phyloP scores from a whole-genome alignment of 2,329 filamentous ascomycete genomes.

The Ascochyta koolunga region DNA sequence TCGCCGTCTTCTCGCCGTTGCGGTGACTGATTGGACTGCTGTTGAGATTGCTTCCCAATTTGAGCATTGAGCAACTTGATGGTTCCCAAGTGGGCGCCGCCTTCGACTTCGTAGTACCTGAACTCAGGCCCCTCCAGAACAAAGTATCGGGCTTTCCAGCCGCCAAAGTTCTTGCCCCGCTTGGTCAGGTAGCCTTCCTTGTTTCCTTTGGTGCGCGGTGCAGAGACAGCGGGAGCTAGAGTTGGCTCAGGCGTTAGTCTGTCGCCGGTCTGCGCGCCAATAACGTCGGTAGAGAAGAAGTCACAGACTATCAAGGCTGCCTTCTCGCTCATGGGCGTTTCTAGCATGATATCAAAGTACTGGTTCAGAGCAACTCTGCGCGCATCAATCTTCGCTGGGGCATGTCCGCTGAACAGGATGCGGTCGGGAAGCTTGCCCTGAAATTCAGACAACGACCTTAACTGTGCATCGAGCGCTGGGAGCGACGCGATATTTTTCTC shows the following conservation, averaged over 20 bases:
- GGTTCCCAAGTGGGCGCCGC: slow-evolving; percentile 86
- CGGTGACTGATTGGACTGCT: slow-evolving; percentile 64
- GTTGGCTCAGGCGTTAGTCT: slow-evolving; percentile 63
- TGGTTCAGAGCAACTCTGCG: slow-evolving; percentile 78
- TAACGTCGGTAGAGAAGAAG: slow-evolving; percentile 76
- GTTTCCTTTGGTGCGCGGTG: slow-evolving; percentile 63
- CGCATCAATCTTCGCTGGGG: slow-evolving; percentile 90
- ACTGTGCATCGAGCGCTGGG: slow-evolving; percentile 77
- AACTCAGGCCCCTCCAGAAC: slow-evolving; percentile 73
- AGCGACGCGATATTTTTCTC: slow-evolving; percentile 90
- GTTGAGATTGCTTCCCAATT: slow-evolving; percentile 88
- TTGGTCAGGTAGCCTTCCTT: slow-evolving; percentile 95
- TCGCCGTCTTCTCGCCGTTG: slow-evolving; percentile 72
- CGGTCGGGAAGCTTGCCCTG: slow-evolving; percentile 81
- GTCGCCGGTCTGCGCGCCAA: slow-evolving; percentile 62
- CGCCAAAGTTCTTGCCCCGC: slow-evolving; percentile 96
- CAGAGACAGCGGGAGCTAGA: slow-evolving; percentile 52
- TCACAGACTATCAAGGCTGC: slow-evolving; percentile 83
- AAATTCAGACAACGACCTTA: slow-evolving; percentile 77
- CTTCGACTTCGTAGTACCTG: slow-evolving; percentile 90
- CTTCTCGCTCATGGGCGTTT: slow-evolving; percentile 78
- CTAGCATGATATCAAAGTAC: slow-evolving; percentile 85
- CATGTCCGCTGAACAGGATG: slow-evolving; percentile 86
- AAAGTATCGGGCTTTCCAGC: slow-evolving; percentile 89
- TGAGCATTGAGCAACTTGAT: slow-evolving; percentile 92